Percentiles rank a stretch among this genome's conserved stretches.
These are phyloP conservation scores for Salvia sclarea DNA, from an alignment of 305 asterid genomes.

Conservation along the genomic window DNA sequence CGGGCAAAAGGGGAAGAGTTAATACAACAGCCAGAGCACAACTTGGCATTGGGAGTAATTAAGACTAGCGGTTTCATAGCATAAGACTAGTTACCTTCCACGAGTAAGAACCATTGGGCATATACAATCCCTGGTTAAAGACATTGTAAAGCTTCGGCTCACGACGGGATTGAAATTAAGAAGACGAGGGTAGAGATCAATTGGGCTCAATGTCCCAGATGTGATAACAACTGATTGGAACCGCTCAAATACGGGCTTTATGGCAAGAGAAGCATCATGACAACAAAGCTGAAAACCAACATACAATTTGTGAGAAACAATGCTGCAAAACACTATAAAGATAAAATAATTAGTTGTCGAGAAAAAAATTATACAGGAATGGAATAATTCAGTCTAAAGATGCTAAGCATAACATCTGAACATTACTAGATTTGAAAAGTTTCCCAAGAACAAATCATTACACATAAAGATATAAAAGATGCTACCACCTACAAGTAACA, in stretches of 20 bases:
- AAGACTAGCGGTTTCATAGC: conserved; percentile 8
- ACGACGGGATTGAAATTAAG: conserved; percentile 93
- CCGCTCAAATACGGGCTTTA: conserved; percentile 97
- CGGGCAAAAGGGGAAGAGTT: conserved; percentile 16
- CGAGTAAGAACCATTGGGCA: conserved; percentile 98
- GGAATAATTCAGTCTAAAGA: not conserved
- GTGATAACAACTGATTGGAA: conserved; percentile 97
- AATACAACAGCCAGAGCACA: conserved; percentile 4
- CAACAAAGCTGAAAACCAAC: conserved; percentile 80
- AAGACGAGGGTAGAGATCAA: conserved; percentile 98
- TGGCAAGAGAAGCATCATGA: conserved; percentile 99
- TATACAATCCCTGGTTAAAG: conserved; percentile 97
- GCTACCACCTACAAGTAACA: not conserved
- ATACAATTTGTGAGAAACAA: conserved; percentile 26
- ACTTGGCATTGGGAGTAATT: conserved; percentile 17
- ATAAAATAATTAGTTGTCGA: not conserved
- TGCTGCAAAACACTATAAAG: conserved; percentile 14
- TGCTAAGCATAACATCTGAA: conserved; percentile 2
- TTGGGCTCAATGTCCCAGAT: conserved; percentile 98
- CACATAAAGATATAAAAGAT: not conserved
- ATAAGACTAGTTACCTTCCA: conserved; percentile 74
- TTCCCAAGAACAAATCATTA: not conserved
- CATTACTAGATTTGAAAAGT: not conserved
- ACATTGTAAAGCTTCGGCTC: conserved; percentile 94
- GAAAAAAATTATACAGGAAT: conserved; percentile 9